A percentile compares a stretch with the other conserved stretches of the same genome.
phyloP scores from a whole-genome alignment of 1,284 basidiomycete species.

The Meripilus lineatus region DNA sequence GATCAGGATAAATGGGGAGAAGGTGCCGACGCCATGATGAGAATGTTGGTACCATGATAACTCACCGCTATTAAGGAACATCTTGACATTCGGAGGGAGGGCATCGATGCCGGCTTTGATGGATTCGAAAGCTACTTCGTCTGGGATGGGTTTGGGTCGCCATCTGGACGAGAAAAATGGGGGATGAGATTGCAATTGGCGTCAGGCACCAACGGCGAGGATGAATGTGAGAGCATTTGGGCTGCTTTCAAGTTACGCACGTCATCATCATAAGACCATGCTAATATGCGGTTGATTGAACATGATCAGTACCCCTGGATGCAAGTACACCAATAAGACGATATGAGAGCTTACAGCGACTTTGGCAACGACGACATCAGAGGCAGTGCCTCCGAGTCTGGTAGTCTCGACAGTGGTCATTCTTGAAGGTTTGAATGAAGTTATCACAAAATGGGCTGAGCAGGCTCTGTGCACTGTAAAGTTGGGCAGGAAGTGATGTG shows the following conservation, averaged over 20 bases:
- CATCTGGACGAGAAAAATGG: constrained; percentile 22
- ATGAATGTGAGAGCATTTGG: not conserved
- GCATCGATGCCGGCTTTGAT: constrained; percentile 61
- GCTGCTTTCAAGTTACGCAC: constrained; percentile 15
- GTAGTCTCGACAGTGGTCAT: constrained; percentile 14
- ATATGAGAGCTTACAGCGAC: constrained; percentile 28
- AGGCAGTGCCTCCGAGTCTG: constrained; percentile 32
- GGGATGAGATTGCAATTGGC: constrained; percentile 1
- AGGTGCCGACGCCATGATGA: too few relatives aligned
- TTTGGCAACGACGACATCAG: constrained; percentile 28
- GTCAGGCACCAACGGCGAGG: not conserved
- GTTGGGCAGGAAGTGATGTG: not conserved
- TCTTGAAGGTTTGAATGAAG: constrained; percentile 5
- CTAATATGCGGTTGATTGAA: constrained; percentile 14
- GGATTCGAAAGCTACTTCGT: constrained; percentile 53
- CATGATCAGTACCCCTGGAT: not conserved
- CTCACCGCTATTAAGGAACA: constrained; percentile 44
- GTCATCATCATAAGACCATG: constrained; percentile 57
- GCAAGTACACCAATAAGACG: not conserved
- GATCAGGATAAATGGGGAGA: too few relatives aligned
- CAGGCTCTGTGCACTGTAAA: too few relatives aligned
- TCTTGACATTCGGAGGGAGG: constrained; percentile 40
- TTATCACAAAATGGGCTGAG: too few relatives aligned
- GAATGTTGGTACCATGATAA: too few relatives aligned
- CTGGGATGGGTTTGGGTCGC: constrained; percentile 37